Evolutionary conservation across 176 grass and related monocot species (phyloP), one percentile per base, ranked within the genome.

Genomic region (Phyllostachys edulis): DNA sequence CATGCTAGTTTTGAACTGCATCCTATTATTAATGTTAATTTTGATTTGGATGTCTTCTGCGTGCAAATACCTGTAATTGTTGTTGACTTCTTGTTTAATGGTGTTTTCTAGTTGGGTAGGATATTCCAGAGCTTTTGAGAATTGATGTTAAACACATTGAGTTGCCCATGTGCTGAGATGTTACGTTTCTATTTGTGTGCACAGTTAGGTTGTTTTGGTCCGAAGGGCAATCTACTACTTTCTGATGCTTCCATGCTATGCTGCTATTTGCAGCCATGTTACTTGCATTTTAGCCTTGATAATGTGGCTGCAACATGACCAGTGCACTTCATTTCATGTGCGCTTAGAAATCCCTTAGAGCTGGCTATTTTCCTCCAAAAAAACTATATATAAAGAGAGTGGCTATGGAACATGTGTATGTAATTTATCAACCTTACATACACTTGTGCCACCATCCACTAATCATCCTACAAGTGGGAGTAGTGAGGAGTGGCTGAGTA

Each of bases 181-280:
- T 39, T 20, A 27, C 50, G 39, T 13, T 40, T 71, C n/a, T 63
- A 20, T 63, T 63, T 32, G 7, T 44, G 27, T 51, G 66, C 51
- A 38, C 54, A 39, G n/a, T 69, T 76, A 12, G 14, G 41, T 74
- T 81, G 61, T 29, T 52, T 78, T 55, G 39, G 71, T 87, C 11
- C 3, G 4, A 52, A 47, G 54, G 21, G 49, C 40, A 70, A 9
- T 60, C 40, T 55, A 18, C 54, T 61, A 26, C 26, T 45, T 16
- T 59, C 9, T 41, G n/a, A 40, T 37, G 12, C 65, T 77, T 69
- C 13, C 27, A 47, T 17, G 13, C 64, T 37, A 59, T 56, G 41
- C 12, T 76, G 38, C 14, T 41, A 27, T 65, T 67, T 76, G 23
- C 26, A 45, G 40, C 56, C 75, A 40, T 44, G 16, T 46, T 67